Percentiles rank a stretch among this genome's conserved stretches.
Conservation (phyloP, 352 stramenopile genomes). For the Phytopythium mirpurense region DNA sequence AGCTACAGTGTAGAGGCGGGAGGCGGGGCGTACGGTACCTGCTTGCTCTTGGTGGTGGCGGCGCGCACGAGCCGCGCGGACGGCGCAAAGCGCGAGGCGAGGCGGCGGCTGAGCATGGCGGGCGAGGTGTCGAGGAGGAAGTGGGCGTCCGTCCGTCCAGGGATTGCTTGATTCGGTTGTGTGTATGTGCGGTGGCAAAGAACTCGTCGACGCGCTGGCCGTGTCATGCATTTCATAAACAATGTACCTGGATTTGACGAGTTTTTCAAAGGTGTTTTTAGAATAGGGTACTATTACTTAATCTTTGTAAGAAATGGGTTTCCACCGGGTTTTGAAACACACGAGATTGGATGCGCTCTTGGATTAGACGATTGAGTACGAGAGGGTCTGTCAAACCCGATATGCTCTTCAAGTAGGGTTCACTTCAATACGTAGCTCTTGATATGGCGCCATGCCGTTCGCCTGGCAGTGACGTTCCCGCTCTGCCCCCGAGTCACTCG, state of each 20-base stretch:
- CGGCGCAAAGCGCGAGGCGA: conserved; percentile 14
- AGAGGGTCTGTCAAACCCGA: not conserved
- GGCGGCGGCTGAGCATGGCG: conserved; percentile 12
- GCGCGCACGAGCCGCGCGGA: conserved; percentile 21
- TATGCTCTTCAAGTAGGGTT: not conserved
- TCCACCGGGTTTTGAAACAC: not conserved
- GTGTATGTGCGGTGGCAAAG: no score
- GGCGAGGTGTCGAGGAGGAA: not conserved
- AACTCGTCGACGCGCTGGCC: no score
- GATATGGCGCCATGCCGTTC: no score
- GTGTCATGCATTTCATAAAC: no score
- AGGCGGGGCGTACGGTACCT: conserved; percentile 11
- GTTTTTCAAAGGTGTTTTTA: not conserved
- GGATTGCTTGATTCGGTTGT: no score
- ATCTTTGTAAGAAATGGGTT: no score
- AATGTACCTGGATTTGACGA: not conserved
- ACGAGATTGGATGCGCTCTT: not conserved
- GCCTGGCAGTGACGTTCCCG: no score
- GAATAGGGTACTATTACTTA: not conserved
- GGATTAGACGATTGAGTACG: not conserved
- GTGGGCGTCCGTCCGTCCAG: no score
- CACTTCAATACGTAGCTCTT: no score
- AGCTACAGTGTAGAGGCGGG: no score
- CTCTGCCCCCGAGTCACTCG: conserved; percentile 1
- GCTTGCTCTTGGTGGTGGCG: conserved; percentile 52